phyloP scores from a whole-genome alignment of 108 stramenopile species.

The Mayamaea pseudoterrestris region DNA sequence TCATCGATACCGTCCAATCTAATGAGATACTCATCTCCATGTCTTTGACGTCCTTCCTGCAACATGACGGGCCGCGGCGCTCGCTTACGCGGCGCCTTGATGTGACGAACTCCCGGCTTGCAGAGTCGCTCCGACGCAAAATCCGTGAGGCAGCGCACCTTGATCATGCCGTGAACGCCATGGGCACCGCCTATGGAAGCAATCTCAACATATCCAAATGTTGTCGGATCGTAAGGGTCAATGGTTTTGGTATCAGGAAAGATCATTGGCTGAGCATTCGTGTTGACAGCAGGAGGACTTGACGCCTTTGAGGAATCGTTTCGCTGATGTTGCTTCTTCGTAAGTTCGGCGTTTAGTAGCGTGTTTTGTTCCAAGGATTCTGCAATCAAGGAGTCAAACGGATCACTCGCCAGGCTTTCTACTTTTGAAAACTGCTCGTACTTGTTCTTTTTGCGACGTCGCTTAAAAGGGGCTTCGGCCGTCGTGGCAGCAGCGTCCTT shows the following conservation, averaged over 20 bases:
- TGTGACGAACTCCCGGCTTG: constrained; percentile 40
- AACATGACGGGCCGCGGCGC: constrained; percentile 57
- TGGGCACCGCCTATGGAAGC: constrained; percentile 67
- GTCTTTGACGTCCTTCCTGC: constrained; percentile 26
- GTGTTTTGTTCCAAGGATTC: constrained; percentile 5
- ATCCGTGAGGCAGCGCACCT: constrained; percentile 49
- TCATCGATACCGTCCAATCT: constrained; percentile 41
- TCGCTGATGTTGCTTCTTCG: not conserved
- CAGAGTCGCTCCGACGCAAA: constrained; percentile 7
- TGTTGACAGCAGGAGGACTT: no score
- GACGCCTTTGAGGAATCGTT: not conserved
- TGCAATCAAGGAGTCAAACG: not conserved
- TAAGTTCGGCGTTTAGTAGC: not conserved
- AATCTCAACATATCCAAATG: constrained; percentile 73
- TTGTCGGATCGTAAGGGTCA: constrained; percentile 80
- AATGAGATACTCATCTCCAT: constrained; percentile 47
- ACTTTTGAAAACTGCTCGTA: not conserved
- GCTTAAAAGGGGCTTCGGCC: no score
- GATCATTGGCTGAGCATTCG: constrained; percentile 4
- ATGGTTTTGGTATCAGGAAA: constrained; percentile 66
- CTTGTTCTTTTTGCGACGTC: not conserved
- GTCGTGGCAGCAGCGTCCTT: no score
- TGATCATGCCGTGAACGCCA: constrained; percentile 68
- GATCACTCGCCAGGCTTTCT: not conserved
- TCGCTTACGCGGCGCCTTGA: constrained; percentile 57